Evolutionary conservation across 495 filamentous ascomycete species (phyloP), one percentile per base, ranked within the genome.

Genomic region (Neohortaea acidophila): DNA sequence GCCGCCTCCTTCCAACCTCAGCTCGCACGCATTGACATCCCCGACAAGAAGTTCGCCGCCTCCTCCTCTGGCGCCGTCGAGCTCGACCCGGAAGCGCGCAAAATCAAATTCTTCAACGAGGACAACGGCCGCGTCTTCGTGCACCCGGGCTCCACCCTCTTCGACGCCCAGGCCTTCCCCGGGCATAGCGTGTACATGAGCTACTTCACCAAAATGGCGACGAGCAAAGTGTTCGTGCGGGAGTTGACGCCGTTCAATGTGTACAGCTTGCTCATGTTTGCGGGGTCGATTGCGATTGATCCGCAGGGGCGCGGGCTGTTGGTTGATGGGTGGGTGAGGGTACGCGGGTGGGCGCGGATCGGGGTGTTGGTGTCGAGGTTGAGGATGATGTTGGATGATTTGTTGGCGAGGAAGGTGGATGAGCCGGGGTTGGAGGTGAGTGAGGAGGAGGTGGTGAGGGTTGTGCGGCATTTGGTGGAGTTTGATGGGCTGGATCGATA

Each of bases 211-310:
- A 91, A 91, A 60, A 85, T 94, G 67, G 75, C 73, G 6, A 94
- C 84, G 1, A 81, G 72, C 56, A 92, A 92, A 61, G 69, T 87
- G 4, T 94, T 92, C 52, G 70, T 93, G 11, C 62, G 85, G 23
- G 85, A 94, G 52, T 53, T 91, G 33, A 91, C 85, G n/a, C 85
- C 89, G 11, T 89, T 94, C 62, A 93, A 92, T 51, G 73, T 81
- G 1, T 96, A 85, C 55, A 77, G 81, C 3, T 68, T 93, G 4
- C 72, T 97, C 19, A 69, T 97, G n/a, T 94, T 97, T 59, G 77
- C 77, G 7, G 87, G 86, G 6, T 65, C 72, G 9, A 84, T 94
- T 30, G 66, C 68, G 31, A 70, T 97, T 2, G 89, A 97, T 57
- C 92, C 84, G 0, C 67, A 80, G 29, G 89, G 87, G 2, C 69